Base-by-base conservation (phyloP, 108 stramenopile species). In the Cyclotella atomus region DNA sequence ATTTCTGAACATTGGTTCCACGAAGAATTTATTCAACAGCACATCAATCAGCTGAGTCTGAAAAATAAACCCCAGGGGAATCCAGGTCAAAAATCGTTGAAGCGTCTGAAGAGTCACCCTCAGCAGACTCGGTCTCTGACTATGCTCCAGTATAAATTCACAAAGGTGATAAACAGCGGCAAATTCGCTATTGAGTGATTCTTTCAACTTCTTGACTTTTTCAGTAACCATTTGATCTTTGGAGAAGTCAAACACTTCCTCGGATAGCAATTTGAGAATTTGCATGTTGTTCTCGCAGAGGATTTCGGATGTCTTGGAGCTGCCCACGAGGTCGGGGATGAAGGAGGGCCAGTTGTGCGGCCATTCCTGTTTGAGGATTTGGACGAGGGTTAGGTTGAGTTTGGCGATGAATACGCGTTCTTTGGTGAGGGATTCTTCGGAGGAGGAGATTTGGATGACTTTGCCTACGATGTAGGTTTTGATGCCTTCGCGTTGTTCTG, bases 241-340 rank as follows among this genome's bases (percentile, higher is more conserved):
- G 28, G 89, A 85, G 79, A 99, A 98, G 75, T 98, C 98, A 75
- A 99, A 99, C 52, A 99, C 98, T 68, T 99, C 99, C 74, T 99
- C 99, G 59, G 91, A 93, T 15, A 99, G 85, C 10, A 99, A 85
- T 77, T 97, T 97, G 30, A 99, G 85, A 49, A 99, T 98, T 65
- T 94, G 95, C 98, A 99, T 98, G 84, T 99, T 99, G 89, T 99
- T 99, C 89, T 99, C 99, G 76, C 98, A 99, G 7, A 99, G 82
- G 4, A 95, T 67, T 76, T 98, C 97, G 10, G 84, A 85, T 14
- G 92, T 95, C 65, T 95, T 93, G 65, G 91, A 92, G 30, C 84
- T 82, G 12, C 91, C 97, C 1, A 97, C 96, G 10, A 99, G 92
- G 76, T 99, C 98, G 35, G 85, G 68, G 77, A 99, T 99, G 81